Percentiles rank a stretch among this genome's conserved stretches.
phyloP scores from a whole-genome alignment of 768 basidiomycete species.

The Lyophyllum semitale region DNA sequence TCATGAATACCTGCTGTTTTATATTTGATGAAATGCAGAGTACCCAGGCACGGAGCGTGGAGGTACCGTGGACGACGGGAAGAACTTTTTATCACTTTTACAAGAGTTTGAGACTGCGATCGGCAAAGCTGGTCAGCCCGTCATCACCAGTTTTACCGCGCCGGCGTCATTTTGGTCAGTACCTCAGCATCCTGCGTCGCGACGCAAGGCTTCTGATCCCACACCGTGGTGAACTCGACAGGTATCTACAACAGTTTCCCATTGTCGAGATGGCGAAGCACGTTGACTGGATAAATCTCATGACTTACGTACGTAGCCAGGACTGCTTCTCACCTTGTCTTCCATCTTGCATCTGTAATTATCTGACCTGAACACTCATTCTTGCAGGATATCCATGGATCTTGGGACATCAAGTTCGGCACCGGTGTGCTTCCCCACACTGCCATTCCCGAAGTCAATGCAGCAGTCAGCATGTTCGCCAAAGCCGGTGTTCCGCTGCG shows the following conservation, averaged over 20 bases:
- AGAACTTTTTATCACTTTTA: background rate
- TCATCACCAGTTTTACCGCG: background rate
- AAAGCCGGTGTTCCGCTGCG: background rate
- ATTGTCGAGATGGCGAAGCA: constrained; percentile 11
- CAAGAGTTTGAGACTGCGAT: background rate
- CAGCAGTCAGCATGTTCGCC: constrained; percentile 8
- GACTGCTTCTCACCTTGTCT: too few species aligned
- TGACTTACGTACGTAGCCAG: background rate
- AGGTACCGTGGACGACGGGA: background rate
- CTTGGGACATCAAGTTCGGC: constrained; percentile 18
- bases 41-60: background rate
- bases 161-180: background rate
- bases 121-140: background rate
- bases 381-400: constrained; percentile 20
- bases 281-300: constrained; percentile 21
- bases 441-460: constrained; percentile 20
- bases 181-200: too few species aligned
- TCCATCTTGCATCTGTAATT: too few species aligned
- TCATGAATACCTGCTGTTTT: too few species aligned
- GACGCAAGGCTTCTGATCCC: too few species aligned
- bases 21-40: too few species aligned
- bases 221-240: too few species aligned
- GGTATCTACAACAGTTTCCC: constrained; percentile 11
- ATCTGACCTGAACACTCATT: too few species aligned
- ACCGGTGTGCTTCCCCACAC: constrained; percentile 18